Percentiles rank a stretch among this genome's conserved stretches.
phyloP scores from a whole-genome alignment of 1,139 yeast genomes.

The Magnusiomyces tetraspermus region DNA sequence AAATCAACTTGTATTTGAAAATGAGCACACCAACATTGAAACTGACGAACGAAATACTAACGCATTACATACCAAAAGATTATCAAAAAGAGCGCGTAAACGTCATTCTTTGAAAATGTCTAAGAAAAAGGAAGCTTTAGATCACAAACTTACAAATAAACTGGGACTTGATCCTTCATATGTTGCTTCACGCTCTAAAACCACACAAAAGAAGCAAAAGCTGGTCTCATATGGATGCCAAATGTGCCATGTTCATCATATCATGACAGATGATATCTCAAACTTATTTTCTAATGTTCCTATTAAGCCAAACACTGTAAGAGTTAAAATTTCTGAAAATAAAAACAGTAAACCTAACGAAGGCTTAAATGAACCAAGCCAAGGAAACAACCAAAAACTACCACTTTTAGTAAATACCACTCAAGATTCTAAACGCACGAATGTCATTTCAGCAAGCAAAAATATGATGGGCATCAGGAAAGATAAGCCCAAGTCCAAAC shows the following conservation, averaged over 20 bases:
- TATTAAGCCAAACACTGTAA: neutral
- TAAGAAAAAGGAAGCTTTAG: neutral
- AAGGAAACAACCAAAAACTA: neutral
- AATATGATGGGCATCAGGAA: neutral
- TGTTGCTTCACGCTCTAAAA: neutral
- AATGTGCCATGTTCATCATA: neutral
- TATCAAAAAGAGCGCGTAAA: neutral
- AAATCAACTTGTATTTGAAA: neutral
- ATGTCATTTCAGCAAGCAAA: neutral
- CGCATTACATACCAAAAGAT: no score
- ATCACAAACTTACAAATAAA: neutral
- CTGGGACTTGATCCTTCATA: neutral
- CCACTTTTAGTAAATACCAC: neutral
- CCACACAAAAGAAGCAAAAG: neutral
- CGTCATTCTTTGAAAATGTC: neutral
- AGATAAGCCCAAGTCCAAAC: conserved; percentile 1
- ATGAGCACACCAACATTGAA: neutral
- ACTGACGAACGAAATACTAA: no score
- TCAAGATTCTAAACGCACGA: neutral
- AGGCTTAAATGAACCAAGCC: neutral
- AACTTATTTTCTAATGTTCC: neutral
- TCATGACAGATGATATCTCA: neutral
- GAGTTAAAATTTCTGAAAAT: neutral
- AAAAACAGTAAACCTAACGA: neutral
- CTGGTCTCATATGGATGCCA: neutral